A percentile compares a stretch with the other conserved stretches of the same genome.
Conservation (phyloP, 768 basidiomycete genomes). For the Serpula lacrymans region DNA sequence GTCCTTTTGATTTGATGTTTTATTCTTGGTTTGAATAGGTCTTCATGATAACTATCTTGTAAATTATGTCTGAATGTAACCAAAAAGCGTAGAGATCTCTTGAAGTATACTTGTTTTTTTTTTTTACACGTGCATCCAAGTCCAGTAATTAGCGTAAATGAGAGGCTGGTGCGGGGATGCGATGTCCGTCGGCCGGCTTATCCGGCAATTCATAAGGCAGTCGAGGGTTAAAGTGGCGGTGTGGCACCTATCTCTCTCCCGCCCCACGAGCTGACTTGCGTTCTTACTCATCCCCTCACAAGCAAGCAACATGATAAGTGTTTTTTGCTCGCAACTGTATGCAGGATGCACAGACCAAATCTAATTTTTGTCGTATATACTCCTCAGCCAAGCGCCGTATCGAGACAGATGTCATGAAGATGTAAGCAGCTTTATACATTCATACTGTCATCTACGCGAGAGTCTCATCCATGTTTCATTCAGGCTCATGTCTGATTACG, state of each 20-base stretch:
- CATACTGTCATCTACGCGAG: conserved; percentile 1
- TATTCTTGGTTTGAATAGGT: no score
- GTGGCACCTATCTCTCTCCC: conserved; percentile 7
- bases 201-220: no score
- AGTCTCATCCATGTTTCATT: conserved; percentile 9
- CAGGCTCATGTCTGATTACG: conserved; percentile 98
- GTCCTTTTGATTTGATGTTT: not conserved
- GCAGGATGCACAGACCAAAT: conserved; percentile 7
- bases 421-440: conserved; percentile 48
- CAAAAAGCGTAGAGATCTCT: no score
- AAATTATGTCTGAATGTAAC: no score
- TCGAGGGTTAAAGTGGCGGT: no score
- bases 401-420: conserved; percentile 99
- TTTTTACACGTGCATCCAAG: no score
- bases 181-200: no score
- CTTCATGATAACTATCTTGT: no score
- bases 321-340: conserved; percentile 18
- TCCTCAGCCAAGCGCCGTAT: conserved; percentile 90
- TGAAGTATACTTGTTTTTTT: no score
- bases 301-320: conserved; percentile 58
- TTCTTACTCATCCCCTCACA: conserved; percentile 15
- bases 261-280: conserved; percentile 5
- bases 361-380: conserved; percentile 41
- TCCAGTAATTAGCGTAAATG: no score
- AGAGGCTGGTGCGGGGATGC: no score